A percentile compares a stretch with the other conserved stretches of the same genome.
These are phyloP conservation scores for Colletotrichum sp. DNA, from an alignment of 2,329 filamentous ascomycete species.

Conservation along the genomic window DNA sequence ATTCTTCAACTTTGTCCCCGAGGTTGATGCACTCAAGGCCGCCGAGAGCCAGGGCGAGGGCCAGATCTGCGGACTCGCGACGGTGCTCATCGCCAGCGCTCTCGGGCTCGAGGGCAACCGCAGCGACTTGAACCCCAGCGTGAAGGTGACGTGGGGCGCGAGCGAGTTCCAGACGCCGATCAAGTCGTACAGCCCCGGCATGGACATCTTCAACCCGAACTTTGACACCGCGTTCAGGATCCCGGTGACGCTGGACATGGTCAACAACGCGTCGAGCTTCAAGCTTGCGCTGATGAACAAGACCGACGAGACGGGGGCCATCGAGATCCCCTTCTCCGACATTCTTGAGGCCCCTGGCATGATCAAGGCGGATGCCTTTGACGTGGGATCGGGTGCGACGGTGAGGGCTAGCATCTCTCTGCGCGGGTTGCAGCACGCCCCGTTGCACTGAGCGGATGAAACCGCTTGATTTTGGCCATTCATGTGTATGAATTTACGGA, in stretches of 20 bases:
- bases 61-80: conserved; percentile 43
- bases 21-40: conserved; percentile 35
- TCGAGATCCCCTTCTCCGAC: conserved; percentile 39
- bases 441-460: background rate
- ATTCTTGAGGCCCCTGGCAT: conserved; percentile 35
- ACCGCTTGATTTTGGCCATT: background rate
- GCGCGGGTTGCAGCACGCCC: conserved; percentile 27
- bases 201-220: conserved; percentile 52
- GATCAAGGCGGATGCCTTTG: conserved; percentile 35
- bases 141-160: conserved; percentile 46
- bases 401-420: conserved; percentile 41
- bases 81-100: conserved; percentile 46
- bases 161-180: conserved; percentile 45
- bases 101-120: conserved; percentile 45
- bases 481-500: background rate
- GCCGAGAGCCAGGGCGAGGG: conserved; percentile 27
- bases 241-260: conserved; percentile 36
- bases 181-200: conserved; percentile 47
- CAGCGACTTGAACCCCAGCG: conserved; percentile 48
- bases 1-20: conserved; percentile 45
- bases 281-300: conserved; percentile 39
- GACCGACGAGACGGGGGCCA: conserved; percentile 33
- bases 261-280: conserved; percentile 31
- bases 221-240: conserved; percentile 51
- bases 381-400: conserved; percentile 36